Evolutionary conservation across 352 stramenopile genomes (phyloP), one percentile per base, ranked within the genome.

Genomic region (Phytophthora rubi): DNA sequence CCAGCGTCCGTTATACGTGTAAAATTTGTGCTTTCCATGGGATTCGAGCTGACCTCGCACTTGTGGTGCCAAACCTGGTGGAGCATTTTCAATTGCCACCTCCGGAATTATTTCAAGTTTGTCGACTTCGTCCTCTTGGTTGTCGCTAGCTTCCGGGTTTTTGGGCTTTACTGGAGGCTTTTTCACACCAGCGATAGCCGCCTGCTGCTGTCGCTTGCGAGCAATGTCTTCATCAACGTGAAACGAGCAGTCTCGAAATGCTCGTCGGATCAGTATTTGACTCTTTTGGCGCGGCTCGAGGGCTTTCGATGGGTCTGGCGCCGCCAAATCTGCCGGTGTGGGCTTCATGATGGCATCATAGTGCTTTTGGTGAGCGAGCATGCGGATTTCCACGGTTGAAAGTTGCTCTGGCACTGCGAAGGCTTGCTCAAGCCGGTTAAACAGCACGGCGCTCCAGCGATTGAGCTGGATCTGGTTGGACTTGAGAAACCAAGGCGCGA

Each of bases 401-500:
- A 92, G 68, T 33, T 77, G 72, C 21, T 89, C 80, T 0, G 78
- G 81, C 6, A 77, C 61, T 2, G 82, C 79, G 49, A 81, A 93
- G 10, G 85, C 82, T 9, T 81, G 75, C 58, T 93, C 85, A 23
- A 93, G 79, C 2, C 81, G 70, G 18, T 79, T 77, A 59, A 93
- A 93, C 8, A 93, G 75, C 66, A 88, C 71, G 26, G 83, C 70
- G 57, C 83, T 91, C 79, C 83, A 91, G 13, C 85, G 83, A 32
- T 80, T 88, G n/a, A 93, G 72, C 49, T 79, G 64, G 65, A 93
- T 80, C 60, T 90, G 80, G 45, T 90, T 78, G 10, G 85, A 90
- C 71, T 93, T 92, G 64, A 92, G 73, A 59, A 93, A 93, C 85
- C 83, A 93, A 33, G 85, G 85, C 30, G 83, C 85, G 49, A 89